Percentiles rank a stretch among this genome's conserved stretches.
Conservation (phyloP, 2,329 filamentous ascomycete species). For the Harringtonia lauricola region DNA sequence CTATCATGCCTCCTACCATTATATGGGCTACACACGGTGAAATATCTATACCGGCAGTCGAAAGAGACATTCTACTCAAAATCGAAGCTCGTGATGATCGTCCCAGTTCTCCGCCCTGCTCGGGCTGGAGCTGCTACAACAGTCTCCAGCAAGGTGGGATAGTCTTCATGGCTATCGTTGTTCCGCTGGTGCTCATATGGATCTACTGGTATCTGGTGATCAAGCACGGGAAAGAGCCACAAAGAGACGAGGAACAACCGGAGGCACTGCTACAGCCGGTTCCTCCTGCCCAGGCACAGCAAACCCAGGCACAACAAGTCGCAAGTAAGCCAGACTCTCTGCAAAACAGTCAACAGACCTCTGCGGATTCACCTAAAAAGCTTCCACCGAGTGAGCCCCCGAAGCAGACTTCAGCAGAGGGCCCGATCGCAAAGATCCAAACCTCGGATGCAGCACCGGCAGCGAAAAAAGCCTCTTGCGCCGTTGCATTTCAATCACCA, state of each 20-base stretch:
- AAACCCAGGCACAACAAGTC: neutral
- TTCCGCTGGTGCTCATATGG: conserved; percentile 17
- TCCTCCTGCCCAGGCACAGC: neutral
- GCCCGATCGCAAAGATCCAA: too few species aligned
- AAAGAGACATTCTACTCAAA: neutral
- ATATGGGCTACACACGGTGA: too few species aligned
- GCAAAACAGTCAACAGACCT: neutral
- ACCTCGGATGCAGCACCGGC: too few species aligned
- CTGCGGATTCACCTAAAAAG: neutral
- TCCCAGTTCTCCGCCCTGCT: conserved; percentile 12
- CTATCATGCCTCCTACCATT: too few species aligned
- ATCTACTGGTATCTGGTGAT: conserved; percentile 20
- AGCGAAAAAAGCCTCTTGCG: too few species aligned
- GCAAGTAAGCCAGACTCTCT: too few species aligned
- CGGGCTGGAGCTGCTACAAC: conserved; percentile 29
- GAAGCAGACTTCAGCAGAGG: neutral
- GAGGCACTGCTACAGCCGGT: neutral
- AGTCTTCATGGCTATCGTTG: conserved; percentile 23
- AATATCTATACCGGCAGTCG: too few species aligned
- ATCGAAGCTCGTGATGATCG: neutral
- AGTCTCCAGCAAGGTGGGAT: conserved; percentile 25
- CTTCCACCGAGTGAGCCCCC: neutral
- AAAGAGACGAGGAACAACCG: neutral
- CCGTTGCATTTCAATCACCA: neutral
- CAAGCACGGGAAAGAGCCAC: neutral